Evolutionary conservation across 345 rosid species (phyloP).

Genomic region (Ceriops decandra): DNA sequence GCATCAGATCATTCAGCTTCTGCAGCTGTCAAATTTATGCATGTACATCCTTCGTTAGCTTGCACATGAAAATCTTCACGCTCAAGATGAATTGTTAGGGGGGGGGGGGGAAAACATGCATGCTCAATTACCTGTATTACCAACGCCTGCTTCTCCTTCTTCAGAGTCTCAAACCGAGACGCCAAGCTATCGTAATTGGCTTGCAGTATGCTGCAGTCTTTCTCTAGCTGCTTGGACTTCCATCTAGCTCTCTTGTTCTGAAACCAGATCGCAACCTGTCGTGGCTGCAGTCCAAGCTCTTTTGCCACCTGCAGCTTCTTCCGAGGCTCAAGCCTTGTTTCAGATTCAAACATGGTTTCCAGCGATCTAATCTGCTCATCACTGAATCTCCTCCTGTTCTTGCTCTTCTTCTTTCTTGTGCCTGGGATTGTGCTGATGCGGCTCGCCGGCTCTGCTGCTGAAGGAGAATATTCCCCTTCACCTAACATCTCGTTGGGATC

Average conservation of each 20-base stretch:
- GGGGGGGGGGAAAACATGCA: too few species aligned
- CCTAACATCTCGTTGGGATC: slow-evolving; percentile 32
- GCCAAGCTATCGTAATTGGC: slow-evolving; percentile 51
- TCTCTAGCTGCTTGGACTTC: slow-evolving; percentile 80
- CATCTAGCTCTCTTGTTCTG: slow-evolving; percentile 86
- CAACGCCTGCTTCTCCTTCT: slow-evolving; percentile 65
- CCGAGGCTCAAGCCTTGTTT: slow-evolving; percentile 64
- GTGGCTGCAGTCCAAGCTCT: slow-evolving; percentile 75
- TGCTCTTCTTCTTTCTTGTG: slow-evolving; percentile 44
- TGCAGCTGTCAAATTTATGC: slow-evolving; percentile 42
- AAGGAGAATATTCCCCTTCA: slow-evolving; percentile 40
- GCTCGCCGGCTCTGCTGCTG: slow-evolving; percentile 27
- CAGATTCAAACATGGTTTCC: slow-evolving; percentile 66
- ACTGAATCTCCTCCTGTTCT: slow-evolving; percentile 65
- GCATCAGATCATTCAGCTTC: slow-evolving; percentile 42
- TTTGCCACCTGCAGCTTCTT: slow-evolving; percentile 70
- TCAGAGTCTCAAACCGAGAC: slow-evolving; percentile 49
- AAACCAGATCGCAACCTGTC: slow-evolving; percentile 92
- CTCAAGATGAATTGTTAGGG: not conserved
- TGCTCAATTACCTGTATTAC: slow-evolving; percentile 46
- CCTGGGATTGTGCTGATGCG: slow-evolving; percentile 11
- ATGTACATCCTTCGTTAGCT: not conserved
- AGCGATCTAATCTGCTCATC: slow-evolving; percentile 77
- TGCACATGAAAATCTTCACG: not conserved
- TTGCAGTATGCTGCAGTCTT: slow-evolving; percentile 49